A percentile compares a stretch with the other conserved stretches of the same genome.
Conservation (phyloP, 306 rosid genomes). For the Cercis canadensis region DNA sequence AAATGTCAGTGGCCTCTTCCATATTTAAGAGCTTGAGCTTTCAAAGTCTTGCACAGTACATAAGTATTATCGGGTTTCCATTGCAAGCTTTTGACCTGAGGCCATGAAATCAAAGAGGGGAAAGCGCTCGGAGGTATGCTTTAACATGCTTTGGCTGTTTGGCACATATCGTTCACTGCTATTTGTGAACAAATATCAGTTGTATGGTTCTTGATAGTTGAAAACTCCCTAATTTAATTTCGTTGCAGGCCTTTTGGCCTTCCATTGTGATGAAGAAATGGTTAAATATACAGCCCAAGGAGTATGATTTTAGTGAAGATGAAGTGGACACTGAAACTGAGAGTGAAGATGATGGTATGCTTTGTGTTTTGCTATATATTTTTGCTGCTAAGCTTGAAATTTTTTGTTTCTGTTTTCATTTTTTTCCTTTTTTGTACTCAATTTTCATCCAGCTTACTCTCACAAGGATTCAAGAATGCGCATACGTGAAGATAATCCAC, state of each 20-base stretch:
- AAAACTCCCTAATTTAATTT: constrained; percentile 36
- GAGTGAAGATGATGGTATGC: constrained; percentile 93
- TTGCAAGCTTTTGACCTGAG: constrained; percentile 40
- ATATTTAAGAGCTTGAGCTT: constrained; percentile 52
- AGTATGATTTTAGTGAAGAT: constrained; percentile 93
- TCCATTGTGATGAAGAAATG: constrained; percentile 97
- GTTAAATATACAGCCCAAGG: constrained; percentile 91
- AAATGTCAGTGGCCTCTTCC: constrained; percentile 45
- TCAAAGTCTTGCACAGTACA: constrained; percentile 39
- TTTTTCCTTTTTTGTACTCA: constrained; percentile 36
- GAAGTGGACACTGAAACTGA: constrained; percentile 94
- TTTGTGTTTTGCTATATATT: constrained; percentile 18
- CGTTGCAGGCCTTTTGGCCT: constrained; percentile 92
- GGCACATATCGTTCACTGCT: background rate
- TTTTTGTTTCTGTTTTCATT: constrained; percentile 13
- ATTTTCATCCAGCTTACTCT: constrained; percentile 62
- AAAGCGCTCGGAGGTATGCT: constrained; percentile 76
- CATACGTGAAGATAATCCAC: constrained; percentile 44
- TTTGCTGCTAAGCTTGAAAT: constrained; percentile 9
- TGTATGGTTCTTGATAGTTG: constrained; percentile 3
- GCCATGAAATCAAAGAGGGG: constrained; percentile 74
- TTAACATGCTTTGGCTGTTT: constrained; percentile 9
- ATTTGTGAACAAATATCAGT: constrained; percentile 22
- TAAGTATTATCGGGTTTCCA: constrained; percentile 35
- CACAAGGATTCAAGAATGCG: constrained; percentile 49